Conservation (phyloP, 371 early-diverging fungal species). For the Lichtheimia ramosa region DNA sequence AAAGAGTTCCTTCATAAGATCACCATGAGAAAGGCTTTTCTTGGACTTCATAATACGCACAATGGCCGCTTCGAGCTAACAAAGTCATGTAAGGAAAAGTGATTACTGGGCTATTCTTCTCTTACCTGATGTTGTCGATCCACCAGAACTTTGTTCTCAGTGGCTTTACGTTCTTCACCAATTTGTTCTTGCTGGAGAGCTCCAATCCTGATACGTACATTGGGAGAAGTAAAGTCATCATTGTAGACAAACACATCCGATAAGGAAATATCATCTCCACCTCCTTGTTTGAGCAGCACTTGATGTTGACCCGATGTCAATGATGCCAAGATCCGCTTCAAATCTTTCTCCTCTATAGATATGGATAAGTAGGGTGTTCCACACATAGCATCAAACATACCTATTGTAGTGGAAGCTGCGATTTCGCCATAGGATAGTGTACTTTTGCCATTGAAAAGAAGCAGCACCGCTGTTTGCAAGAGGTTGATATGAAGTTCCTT, state of each 20-base stretch:
- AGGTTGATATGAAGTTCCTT: conserved; percentile 75
- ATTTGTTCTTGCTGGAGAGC: conserved; percentile 77
- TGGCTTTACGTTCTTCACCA: conserved; percentile 70
- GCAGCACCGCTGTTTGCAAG: conserved; percentile 73
- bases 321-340: conserved; percentile 75
- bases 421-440: conserved; percentile 68
- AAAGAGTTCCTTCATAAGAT: conserved; percentile 73
- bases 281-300: conserved; percentile 28
- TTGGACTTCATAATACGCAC: conserved; percentile 93
- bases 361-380: not conserved
- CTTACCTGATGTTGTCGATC: conserved; percentile 74
- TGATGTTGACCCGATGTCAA: conserved; percentile 77
- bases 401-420: conserved; percentile 56
- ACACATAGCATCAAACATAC: conserved; percentile 20
- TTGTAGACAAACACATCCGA: conserved; percentile 69
- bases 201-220: conserved; percentile 77
- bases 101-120: not conserved
- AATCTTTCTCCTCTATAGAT: conserved; percentile 62
- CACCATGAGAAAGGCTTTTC: conserved; percentile 65
- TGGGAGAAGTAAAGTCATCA: conserved; percentile 61
- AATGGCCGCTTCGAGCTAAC: conserved; percentile 87
- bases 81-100: not conserved
- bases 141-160: conserved; percentile 72
- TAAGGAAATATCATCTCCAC: conserved; percentile 23
- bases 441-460: conserved; percentile 70